A percentile compares a stretch with the other conserved stretches of the same genome.
phyloP scores from a whole-genome alignment of 441 rosid genomes.

The Adansonia gregorii region DNA sequence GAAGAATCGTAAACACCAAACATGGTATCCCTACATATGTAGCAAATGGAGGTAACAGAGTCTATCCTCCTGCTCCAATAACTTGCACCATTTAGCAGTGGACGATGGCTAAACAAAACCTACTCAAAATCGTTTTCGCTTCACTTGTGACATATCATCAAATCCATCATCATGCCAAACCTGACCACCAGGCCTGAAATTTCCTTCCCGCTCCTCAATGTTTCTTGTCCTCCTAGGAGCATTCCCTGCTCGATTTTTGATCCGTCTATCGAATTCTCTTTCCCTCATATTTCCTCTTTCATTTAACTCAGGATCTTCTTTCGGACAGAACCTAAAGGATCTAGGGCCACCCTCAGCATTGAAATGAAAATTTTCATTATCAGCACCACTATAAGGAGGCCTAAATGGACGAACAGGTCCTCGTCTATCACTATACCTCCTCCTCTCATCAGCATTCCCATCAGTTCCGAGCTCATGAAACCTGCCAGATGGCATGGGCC shows the following conservation, averaged over 20 bases:
- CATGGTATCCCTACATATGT: background rate
- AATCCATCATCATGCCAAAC: conserved; percentile 54
- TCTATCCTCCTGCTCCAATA: background rate
- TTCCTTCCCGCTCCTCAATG: conserved; percentile 58
- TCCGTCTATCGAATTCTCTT: conserved; percentile 62
- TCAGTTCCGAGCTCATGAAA: conserved; percentile 65
- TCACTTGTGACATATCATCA: conserved; percentile 51
- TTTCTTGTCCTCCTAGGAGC: conserved; percentile 58
- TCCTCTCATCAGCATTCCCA: conserved; percentile 64
- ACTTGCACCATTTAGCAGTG: background rate
- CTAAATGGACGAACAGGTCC: conserved; percentile 64
- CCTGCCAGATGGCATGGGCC: conserved; percentile 61
- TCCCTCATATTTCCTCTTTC: conserved; percentile 58
- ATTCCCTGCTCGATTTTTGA: conserved; percentile 59
- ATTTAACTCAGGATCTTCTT: conserved; percentile 50
- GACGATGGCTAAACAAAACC: conserved; percentile 10
- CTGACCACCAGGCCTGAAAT: conserved; percentile 37
- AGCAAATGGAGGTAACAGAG: conserved; percentile 9
- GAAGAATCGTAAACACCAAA: background rate
- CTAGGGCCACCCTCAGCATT: conserved; percentile 58
- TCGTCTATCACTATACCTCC: conserved; percentile 70
- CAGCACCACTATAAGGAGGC: conserved; percentile 52
- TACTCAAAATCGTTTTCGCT: conserved; percentile 65
- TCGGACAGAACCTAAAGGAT: conserved; percentile 54
- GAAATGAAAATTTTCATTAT: conserved; percentile 50